phyloP scores from a whole-genome alignment of 1,139 yeast genomes.

The Yamadazyma spencermartinsiae region DNA sequence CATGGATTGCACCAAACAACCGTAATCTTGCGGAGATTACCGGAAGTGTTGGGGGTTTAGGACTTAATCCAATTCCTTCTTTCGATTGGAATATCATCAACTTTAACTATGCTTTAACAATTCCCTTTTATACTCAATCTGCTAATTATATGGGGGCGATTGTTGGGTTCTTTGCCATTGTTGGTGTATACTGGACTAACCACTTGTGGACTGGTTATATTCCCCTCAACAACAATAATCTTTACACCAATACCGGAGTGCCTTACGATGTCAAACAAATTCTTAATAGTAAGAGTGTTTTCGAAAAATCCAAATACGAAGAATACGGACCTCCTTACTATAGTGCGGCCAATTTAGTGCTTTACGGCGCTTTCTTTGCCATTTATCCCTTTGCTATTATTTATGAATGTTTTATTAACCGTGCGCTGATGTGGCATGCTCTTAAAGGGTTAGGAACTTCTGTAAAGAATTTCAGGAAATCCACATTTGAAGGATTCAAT shows the following conservation, averaged over 20 bases:
- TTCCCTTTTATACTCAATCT: slow-evolving; percentile 37
- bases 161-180: slow-evolving; percentile 30
- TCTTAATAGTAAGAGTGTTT: slow-evolving; percentile 26
- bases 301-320: slow-evolving; percentile 38
- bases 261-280: slow-evolving; percentile 32
- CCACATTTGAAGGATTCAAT: slow-evolving; percentile 47
- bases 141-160: slow-evolving; percentile 34
- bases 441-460: slow-evolving; percentile 7
- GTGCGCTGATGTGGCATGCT: slow-evolving; percentile 40
- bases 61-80: slow-evolving; percentile 43
- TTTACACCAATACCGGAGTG: slow-evolving; percentile 33
- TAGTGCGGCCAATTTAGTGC: slow-evolving; percentile 50
- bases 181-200: slow-evolving; percentile 34
- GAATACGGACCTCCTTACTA: slow-evolving; percentile 56
- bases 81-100: slow-evolving; percentile 47
- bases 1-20: slow-evolving; percentile 43
- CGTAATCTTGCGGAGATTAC: slow-evolving; percentile 39
- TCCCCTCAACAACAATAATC: slow-evolving; percentile 37
- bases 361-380: slow-evolving; percentile 41
- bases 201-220: slow-evolving; percentile 37
- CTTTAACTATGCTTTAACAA: slow-evolving; percentile 33
- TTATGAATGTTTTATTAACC: slow-evolving; percentile 37
- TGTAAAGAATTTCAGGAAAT: slow-evolving; percentile 39
- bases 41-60: slow-evolving; percentile 39
- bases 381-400: slow-evolving; percentile 42